These are phyloP conservation scores for Dispira simplex DNA, from an alignment of 192 early-diverging fungal genomes.

Conservation along the genomic window DNA sequence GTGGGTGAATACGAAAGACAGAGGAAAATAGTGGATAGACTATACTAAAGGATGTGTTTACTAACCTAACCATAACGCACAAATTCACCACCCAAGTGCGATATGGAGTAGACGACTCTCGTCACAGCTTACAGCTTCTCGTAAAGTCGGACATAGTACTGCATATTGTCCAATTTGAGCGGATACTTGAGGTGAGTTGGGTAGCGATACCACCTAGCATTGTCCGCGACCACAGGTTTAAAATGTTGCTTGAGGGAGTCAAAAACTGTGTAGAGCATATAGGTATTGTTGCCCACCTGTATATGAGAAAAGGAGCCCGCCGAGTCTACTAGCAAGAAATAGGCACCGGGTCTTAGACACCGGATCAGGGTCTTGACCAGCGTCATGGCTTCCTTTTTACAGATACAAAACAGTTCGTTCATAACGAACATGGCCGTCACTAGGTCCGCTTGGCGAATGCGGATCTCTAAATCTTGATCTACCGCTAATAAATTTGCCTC, in stretches of 20 bases:
- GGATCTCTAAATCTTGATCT: slow-evolving; percentile 21
- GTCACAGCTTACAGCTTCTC: slow-evolving; percentile 29
- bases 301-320: slow-evolving; percentile 87
- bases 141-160: slow-evolving; percentile 80
- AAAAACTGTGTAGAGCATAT: slow-evolving; percentile 83
- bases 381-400: slow-evolving; percentile 56
- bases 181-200: slow-evolving; percentile 58
- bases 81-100: no score
- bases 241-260: slow-evolving; percentile 56
- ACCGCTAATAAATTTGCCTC: slow-evolving; percentile 41
- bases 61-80: no score
- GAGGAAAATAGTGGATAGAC: no score
- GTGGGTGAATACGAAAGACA: no score
- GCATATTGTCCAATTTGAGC: slow-evolving; percentile 75
- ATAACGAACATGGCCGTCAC: slow-evolving; percentile 85
- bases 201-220: slow-evolving; percentile 64
- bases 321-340: slow-evolving; percentile 73
- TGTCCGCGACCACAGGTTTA: slow-evolving; percentile 42
- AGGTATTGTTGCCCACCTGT: slow-evolving; percentile 50
- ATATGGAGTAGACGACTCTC: background rate
- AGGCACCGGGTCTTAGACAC: slow-evolving; percentile 40
- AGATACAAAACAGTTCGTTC: slow-evolving; percentile 73
- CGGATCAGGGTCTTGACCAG: slow-evolving; percentile 56
- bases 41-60: no score
- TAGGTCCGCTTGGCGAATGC: slow-evolving; percentile 40